A percentile compares a stretch with the other conserved stretches of the same genome.
Conservation (phyloP, 73 alveolate species). For the Paramecium octaurelia region DNA sequence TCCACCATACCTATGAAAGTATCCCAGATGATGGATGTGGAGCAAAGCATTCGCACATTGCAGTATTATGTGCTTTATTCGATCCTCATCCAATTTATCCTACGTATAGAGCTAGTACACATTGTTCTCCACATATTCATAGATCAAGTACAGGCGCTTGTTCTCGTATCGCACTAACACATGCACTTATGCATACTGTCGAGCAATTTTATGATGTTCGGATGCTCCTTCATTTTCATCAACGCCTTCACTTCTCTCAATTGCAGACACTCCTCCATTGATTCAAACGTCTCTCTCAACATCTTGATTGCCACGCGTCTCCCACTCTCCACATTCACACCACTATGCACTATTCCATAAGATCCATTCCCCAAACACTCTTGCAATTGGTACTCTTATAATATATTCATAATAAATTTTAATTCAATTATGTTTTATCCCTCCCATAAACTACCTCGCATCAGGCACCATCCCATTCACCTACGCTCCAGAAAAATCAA, state of each 20-base stretch:
- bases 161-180: slow-evolving; percentile 59
- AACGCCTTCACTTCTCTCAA: slow-evolving; percentile 79
- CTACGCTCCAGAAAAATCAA: slow-evolving; percentile 95
- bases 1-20: slow-evolving; percentile 87
- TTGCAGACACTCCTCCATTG: slow-evolving; percentile 50
- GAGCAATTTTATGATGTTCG: slow-evolving; percentile 83
- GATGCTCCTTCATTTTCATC: slow-evolving; percentile 81
- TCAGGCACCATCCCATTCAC: slow-evolving; percentile 96
- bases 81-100: slow-evolving; percentile 74
- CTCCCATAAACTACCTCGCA: slow-evolving; percentile 97
- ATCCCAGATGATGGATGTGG: slow-evolving; percentile 99
- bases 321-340: slow-evolving; percentile 27
- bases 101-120: slow-evolving; percentile 85
- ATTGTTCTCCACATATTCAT: slow-evolving; percentile 89
- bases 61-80: slow-evolving; percentile 76
- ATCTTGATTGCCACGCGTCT: slow-evolving; percentile 54
- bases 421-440: slow-evolving; percentile 74
- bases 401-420: slow-evolving; percentile 24
- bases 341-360: slow-evolving; percentile 53
- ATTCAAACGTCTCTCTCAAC: slow-evolving; percentile 21
- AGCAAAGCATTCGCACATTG: slow-evolving; percentile 92
- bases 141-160: slow-evolving; percentile 89
- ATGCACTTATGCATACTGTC: slow-evolving; percentile 37
- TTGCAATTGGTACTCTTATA: slow-evolving; percentile 10
- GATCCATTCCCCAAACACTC: slow-evolving; percentile 61